A percentile compares a stretch with the other conserved stretches of the same genome.
Conservation (phyloP, 169 alveolate species). For the Cystoisospora suis region DNA sequence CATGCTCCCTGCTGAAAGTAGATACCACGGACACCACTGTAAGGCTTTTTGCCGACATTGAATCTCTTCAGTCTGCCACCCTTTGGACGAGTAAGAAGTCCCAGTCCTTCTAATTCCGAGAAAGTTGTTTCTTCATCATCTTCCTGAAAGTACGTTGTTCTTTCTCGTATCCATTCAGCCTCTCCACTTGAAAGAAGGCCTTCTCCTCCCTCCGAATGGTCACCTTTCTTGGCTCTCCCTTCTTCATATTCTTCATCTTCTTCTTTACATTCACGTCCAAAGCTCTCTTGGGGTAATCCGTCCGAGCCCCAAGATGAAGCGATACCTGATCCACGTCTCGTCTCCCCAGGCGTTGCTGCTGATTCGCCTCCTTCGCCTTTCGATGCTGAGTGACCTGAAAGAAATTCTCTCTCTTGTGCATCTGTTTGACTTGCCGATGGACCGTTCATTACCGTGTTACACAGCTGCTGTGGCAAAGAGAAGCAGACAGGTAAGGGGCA, state of each 20-base stretch:
- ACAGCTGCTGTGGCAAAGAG: too few relatives aligned
- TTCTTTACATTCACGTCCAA: too few relatives aligned
- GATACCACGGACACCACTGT: slow-evolving; percentile 70
- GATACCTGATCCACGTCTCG: neutral
- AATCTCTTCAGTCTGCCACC: slow-evolving; percentile 63
- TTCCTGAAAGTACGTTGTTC: neutral
- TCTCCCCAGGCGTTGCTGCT: neutral
- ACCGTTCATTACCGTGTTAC: too few relatives aligned
- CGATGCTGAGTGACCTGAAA: neutral
- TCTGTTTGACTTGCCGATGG: too few relatives aligned
- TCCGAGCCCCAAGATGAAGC: neutral
- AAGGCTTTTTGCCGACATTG: slow-evolving; percentile 67
- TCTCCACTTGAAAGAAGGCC: neutral
- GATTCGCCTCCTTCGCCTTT: neutral
- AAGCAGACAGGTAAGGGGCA: too few relatives aligned
- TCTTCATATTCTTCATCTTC: neutral
- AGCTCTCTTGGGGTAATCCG: too few relatives aligned
- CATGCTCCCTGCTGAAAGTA: slow-evolving; percentile 69
- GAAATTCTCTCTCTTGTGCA: too few relatives aligned
- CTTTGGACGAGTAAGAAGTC: slow-evolving; percentile 47
- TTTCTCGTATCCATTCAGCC: neutral
- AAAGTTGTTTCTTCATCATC: neutral
- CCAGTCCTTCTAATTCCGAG: slow-evolving; percentile 52
- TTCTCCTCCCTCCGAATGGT: neutral
- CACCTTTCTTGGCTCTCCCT: neutral